These are phyloP conservation scores for Phytophthora citricola DNA, from an alignment of 352 stramenopile genomes.

Conservation along the genomic window DNA sequence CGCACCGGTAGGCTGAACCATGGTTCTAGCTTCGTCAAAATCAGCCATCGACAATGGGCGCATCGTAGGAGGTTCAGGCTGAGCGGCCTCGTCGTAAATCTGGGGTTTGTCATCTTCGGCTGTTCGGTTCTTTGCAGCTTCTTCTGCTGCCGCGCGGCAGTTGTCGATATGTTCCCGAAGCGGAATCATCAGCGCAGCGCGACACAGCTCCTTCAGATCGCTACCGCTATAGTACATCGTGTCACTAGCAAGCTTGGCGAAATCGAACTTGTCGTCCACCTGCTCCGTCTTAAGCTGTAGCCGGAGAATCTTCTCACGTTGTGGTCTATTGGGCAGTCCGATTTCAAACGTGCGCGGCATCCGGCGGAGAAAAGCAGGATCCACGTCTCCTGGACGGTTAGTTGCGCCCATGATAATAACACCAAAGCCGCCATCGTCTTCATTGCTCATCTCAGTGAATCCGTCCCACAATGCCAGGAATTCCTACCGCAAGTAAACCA, in stretches of 20 bases:
- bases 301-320: conserved; percentile 94
- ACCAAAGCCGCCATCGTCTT: conserved; percentile 71
- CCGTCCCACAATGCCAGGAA: conserved; percentile 99
- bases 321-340: conserved; percentile 83
- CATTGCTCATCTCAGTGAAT: conserved; percentile 86
- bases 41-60: conserved; percentile 79
- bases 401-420: conserved; percentile 98
- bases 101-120: conserved; percentile 37
- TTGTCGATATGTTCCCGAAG: conserved; percentile 85
- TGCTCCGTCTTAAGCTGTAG: conserved; percentile 92
- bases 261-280: conserved; percentile 78
- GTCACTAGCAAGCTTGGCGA: conserved; percentile 80
- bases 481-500: conserved; percentile 62
- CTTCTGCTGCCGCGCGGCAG: conserved; percentile 47
- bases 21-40: conserved; percentile 87
- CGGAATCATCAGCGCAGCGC: conserved; percentile 88
- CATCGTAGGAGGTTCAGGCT: conserved; percentile 48
- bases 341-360: conserved; percentile 97
- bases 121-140: conserved; percentile 36
- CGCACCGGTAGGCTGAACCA: conserved; percentile 86
- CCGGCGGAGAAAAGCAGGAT: conserved; percentile 95
- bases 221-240: conserved; percentile 96
- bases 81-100: conserved; percentile 41
- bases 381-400: conserved; percentile 93
- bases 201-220: conserved; percentile 93